phyloP scores from a whole-genome alignment of 768 basidiomycete species.

The Rhizopogon roseolus region DNA sequence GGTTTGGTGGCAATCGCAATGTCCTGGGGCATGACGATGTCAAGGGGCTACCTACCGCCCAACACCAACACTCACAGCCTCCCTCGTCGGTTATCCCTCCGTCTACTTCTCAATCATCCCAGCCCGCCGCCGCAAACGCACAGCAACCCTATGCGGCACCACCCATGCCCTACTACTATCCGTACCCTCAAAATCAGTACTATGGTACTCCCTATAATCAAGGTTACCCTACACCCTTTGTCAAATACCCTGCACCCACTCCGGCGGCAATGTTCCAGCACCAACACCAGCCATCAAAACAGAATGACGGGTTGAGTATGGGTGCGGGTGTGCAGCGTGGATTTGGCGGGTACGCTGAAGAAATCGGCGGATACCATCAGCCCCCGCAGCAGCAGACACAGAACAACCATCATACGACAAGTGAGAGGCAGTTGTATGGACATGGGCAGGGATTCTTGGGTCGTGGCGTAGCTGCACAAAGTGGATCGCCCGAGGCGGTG shows the following conservation, averaged over 20 bases:
- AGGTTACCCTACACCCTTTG: conserved; percentile 61
- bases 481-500: conserved; percentile 53
- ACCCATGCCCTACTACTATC: conserved; percentile 55
- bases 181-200: conserved; percentile 75
- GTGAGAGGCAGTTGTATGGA: not conserved
- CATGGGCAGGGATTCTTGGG: conserved; percentile 14
- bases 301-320: conserved; percentile 39
- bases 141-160: conserved; percentile 59
- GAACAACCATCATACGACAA: not conserved
- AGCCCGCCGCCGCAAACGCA: conserved; percentile 54
- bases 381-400: conserved; percentile 56
- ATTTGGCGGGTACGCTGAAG: conserved; percentile 32
- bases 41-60: conserved; percentile 60
- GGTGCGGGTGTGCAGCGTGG: conserved; percentile 33
- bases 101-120: conserved; percentile 49
- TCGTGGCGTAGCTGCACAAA: conserved; percentile 34
- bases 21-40: conserved; percentile 72
- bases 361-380: conserved; percentile 47
- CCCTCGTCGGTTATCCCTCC: conserved; percentile 47
- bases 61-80: conserved; percentile 35
- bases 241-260: conserved; percentile 70
- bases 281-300: conserved; percentile 39
- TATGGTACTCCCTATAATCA: conserved; percentile 69
- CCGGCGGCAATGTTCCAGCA: conserved; percentile 35
- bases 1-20: conserved; percentile 56